Percentiles rank a stretch among this genome's conserved stretches.
Conservation (phyloP, 306 rosid species). For the Castanospermum australe region DNA sequence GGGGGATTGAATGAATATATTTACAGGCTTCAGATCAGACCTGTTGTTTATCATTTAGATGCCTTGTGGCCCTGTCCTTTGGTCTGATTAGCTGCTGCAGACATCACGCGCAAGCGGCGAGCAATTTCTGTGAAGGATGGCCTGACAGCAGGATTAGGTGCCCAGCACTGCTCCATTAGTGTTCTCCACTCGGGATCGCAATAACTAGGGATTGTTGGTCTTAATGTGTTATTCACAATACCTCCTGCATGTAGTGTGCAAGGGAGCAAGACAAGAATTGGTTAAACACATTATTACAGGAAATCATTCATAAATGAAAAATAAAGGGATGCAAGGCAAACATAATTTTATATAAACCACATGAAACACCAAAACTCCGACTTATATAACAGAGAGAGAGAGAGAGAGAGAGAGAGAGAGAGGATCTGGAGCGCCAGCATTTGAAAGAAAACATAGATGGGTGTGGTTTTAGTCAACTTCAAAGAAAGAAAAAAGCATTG, state of each 20-base stretch:
- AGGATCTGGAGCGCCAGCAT: too few relatives aligned
- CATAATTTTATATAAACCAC: neutral
- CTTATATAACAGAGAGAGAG: too few relatives aligned
- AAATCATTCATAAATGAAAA: neutral
- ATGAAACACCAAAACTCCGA: neutral
- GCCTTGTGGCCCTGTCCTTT: conserved; percentile 77
- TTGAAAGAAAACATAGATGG: too few relatives aligned
- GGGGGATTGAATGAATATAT: conserved; percentile 44
- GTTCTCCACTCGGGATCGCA: conserved; percentile 85
- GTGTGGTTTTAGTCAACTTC: too few relatives aligned
- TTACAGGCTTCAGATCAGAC: conserved; percentile 29
- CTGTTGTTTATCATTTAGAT: conserved; percentile 52
- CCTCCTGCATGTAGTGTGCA: conserved; percentile 60
- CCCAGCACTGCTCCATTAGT: conserved; percentile 99
- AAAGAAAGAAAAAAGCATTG: neutral
- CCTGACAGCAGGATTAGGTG: conserved; percentile 83
- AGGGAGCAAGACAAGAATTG: neutral
- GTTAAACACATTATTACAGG: neutral
- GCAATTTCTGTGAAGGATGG: conserved; percentile 94
- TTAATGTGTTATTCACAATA: conserved; percentile 85
- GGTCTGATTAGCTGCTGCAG: conserved; percentile 64
- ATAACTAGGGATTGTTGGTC: conserved; percentile 80
- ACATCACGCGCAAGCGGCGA: conserved; percentile 72
- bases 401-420: too few relatives aligned
- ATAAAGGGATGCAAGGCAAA: conserved; percentile 8